phyloP scores from a whole-genome alignment of 345 rosid genomes.

The Salix koriyanagi region DNA sequence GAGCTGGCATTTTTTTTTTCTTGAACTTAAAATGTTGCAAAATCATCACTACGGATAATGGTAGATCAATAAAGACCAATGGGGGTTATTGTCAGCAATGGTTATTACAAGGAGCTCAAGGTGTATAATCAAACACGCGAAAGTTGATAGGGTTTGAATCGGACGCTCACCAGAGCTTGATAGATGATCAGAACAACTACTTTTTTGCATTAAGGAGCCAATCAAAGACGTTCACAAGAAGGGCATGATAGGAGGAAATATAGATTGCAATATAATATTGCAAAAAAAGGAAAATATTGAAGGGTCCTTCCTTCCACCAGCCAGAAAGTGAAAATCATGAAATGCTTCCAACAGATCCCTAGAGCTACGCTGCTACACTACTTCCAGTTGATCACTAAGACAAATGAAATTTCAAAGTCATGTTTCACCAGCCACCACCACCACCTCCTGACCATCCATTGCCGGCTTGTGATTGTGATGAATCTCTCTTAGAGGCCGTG shows the following conservation, averaged over 20 bases:
- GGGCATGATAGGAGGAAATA: neutral
- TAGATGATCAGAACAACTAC: too few species aligned
- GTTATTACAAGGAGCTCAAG: too few species aligned
- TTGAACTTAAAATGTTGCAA: too few species aligned
- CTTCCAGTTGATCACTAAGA: neutral
- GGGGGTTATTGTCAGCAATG: too few species aligned
- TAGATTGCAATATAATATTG: neutral
- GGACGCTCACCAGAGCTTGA: too few species aligned
- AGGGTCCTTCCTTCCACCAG: neutral
- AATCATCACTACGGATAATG: too few species aligned
- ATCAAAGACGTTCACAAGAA: too few species aligned
- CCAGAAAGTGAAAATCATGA: neutral
- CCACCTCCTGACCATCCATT: slow-evolving; percentile 8
- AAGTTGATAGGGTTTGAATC: too few species aligned
- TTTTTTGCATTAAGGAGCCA: too few species aligned
- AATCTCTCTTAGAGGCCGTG: slow-evolving; percentile 7
- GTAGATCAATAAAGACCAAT: too few species aligned
- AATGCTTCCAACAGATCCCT: neutral
- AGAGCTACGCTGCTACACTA: neutral
- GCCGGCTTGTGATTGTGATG: neutral
- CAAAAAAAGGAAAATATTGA: neutral
- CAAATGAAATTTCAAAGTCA: neutral
- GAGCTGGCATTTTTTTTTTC: too few species aligned
- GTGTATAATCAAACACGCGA: too few species aligned
- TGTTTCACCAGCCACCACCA: neutral